Evolutionary conservation across 352 stramenopile species (phyloP), one percentile per base, ranked within the genome.

Genomic region (Pilasporangium apinafurcum): DNA sequence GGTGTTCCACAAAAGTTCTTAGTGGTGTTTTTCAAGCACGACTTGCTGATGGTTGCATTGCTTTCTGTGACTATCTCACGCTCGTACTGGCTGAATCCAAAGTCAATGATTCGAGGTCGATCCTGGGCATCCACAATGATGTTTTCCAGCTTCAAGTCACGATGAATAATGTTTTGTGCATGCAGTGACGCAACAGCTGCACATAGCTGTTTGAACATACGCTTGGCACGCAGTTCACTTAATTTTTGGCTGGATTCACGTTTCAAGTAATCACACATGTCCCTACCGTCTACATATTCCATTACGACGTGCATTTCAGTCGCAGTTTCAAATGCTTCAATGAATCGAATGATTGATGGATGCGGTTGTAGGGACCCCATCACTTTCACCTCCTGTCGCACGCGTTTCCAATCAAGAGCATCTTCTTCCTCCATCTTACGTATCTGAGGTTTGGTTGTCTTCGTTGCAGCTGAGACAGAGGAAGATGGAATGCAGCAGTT

Each of bases 1-100:
- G 78, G 70, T 0, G 70, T 88, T 16, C 78, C 78, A 38, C 78
- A 91, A 37, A 88, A 85, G 30, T 68, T 86, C 59, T 92, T 93
- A 24, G 61, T 62, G 35, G 48, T 45, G n/a, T n/a, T n/a, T n/a
- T n/a, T n/a, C n/a, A n/a, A n/a, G n/a, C n/a, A n/a, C n/a, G n/a
- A n/a, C n/a, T n/a, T n/a, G n/a, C n/a, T n/a, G n/a, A n/a, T n/a
- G 16, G n/a, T 5, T 44, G 48, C 29, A 31, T 58, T 5, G 70
- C 37, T 68, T 72, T 26, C 56, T 26, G 53, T 30, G 31, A 80
- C 49, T 7, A 8, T 46, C 9, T 8, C 29, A 5, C 53, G 48
- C 40, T 85, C 70, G 12, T 76, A 57, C 36, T 82, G 66, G 33
- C 73, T 84, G 24, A 86, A 86, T 17, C 74, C 74, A 53, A 89